Percentiles rank a stretch among this genome's conserved stretches.
These are phyloP conservation scores for Hymenotorrendiella dingleyae DNA, from an alignment of 2,329 filamentous ascomycete genomes.

Conservation along the genomic window DNA sequence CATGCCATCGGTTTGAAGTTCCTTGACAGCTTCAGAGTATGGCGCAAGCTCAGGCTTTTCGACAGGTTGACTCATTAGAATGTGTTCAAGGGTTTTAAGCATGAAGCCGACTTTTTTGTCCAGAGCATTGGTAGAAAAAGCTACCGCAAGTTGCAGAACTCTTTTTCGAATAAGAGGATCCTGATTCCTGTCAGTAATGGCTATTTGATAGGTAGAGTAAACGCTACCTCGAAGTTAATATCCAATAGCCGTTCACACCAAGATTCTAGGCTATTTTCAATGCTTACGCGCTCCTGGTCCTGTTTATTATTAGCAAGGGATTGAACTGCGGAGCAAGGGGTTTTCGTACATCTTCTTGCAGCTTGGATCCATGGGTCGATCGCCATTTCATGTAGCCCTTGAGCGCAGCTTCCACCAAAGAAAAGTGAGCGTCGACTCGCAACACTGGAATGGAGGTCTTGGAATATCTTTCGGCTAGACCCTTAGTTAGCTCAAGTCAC, in stretches of 20 bases:
- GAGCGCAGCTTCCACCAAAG: conserved; percentile 79
- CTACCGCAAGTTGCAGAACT: conserved; percentile 74
- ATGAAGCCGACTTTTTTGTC: conserved; percentile 76
- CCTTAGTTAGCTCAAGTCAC: conserved; percentile 24
- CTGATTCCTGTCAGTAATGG: conserved; percentile 31
- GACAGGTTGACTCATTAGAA: conserved; percentile 75
- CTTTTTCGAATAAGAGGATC: conserved; percentile 81
- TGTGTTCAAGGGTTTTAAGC: conserved; percentile 83
- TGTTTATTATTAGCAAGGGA: conserved; percentile 18
- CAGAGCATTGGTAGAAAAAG: conserved; percentile 75
- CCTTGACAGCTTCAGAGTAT: conserved; percentile 85
- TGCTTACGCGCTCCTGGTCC: conserved; percentile 46
- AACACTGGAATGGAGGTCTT: conserved; percentile 70
- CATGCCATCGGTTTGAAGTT: conserved; percentile 78
- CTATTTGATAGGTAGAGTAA: background rate
- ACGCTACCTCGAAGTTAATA: conserved; percentile 56
- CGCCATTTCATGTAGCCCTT: conserved; percentile 86
- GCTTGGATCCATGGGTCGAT: conserved; percentile 42
- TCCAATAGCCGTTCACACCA: conserved; percentile 70
- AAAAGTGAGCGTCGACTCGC: conserved; percentile 81
- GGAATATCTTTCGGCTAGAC: conserved; percentile 49
- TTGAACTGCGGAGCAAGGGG: background rate
- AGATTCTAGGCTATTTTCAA: conserved; percentile 60
- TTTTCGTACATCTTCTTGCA: conserved; percentile 35
- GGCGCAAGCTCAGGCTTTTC: conserved; percentile 63